Evolutionary conservation across 2,329 filamentous ascomycete genomes (phyloP), one percentile per base, ranked within the genome.

Genomic region (Orbilia oligospora): DNA sequence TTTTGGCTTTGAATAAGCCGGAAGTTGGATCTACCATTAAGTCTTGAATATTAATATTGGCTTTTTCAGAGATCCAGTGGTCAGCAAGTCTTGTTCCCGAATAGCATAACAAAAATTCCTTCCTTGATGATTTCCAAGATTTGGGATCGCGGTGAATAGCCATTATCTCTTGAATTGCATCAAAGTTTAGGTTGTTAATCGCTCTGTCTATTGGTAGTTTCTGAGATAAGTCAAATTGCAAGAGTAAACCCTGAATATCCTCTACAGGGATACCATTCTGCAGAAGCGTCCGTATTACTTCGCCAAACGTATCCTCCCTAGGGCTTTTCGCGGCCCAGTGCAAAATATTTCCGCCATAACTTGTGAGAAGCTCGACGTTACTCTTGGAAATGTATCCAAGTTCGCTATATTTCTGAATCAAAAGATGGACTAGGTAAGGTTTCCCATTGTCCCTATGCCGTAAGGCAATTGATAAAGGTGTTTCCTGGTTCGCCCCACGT

Each of bases 351-450:
- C 2, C n/a, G 0, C 22, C 22, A 5, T 30, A 1, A 14, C 9
- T 1, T 20, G 12, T 24, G 14, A 55, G 18, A 3, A 55, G 12
- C 5, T 33, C 51, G 6, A 33, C 18, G 8, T 33, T 33, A 6
- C 51, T 24, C 14, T 16, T 12, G n/a, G 22, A 69, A 16, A n/a
- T 56, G 5, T 55, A 3, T 12, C n/a, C 56, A 9, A 53, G 18
- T 20, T 53, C 30, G 0, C 49, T 24, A 33, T 69, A 76, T 24
- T 65, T 58, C 46, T 49, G 18, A 2, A 77, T 5, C 9, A 77
- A 55, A 14, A 71, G 67, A 5, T 71, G 20, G 14, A 63, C 20
- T 6, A 71, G 41, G 20, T 63, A 18, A n/a, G 12, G 16, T 14
- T 14, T 66, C 36, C 1, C n/a, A n/a, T 10, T 1, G 2, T 0